Conservation (phyloP, 2,329 filamentous ascomycete species). For the Aaosphaeria pasadenensis region DNA sequence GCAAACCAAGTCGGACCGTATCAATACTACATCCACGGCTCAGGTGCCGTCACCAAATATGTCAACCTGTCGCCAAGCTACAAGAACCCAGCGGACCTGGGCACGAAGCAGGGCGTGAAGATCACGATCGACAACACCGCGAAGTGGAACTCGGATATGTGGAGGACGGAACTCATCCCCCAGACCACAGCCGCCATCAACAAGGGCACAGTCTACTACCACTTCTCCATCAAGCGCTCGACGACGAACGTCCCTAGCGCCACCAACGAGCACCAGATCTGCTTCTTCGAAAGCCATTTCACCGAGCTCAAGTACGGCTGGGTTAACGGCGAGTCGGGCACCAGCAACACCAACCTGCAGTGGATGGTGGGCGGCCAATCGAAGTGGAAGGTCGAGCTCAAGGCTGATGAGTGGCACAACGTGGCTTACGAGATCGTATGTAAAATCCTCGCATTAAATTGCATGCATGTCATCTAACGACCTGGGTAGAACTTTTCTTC, state of each 20-base stretch:
- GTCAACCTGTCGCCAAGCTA: constrained; percentile 58
- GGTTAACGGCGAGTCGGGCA: constrained; percentile 49
- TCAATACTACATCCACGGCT: constrained; percentile 75
- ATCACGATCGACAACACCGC: constrained; percentile 64
- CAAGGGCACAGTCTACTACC: constrained; percentile 66
- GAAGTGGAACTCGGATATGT: constrained; percentile 74
- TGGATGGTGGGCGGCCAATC: constrained; percentile 62
- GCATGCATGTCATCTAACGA: constrained; percentile 6
- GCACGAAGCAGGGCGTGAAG: constrained; percentile 63
- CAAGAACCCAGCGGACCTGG: constrained; percentile 64
- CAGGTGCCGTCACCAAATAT: constrained; percentile 55
- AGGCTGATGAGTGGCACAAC: constrained; percentile 69
- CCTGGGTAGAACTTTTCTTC: constrained; percentile 54
- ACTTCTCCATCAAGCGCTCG: constrained; percentile 64
- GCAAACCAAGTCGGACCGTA: constrained; percentile 67
- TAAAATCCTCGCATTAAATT: constrained; percentile 2
- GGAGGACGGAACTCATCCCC: constrained; percentile 70
- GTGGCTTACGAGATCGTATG: constrained; percentile 66
- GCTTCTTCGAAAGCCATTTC: constrained; percentile 67
- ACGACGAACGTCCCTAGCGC: constrained; percentile 59
- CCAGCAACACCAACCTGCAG: constrained; percentile 55
- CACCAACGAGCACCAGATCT: constrained; percentile 65
- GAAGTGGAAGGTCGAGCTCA: constrained; percentile 62
- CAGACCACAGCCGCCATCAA: constrained; percentile 65
- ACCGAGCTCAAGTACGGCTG: constrained; percentile 71